Conservation (phyloP, 2,329 filamentous ascomycete genomes). For the Emericellopsis cladophorae region DNA sequence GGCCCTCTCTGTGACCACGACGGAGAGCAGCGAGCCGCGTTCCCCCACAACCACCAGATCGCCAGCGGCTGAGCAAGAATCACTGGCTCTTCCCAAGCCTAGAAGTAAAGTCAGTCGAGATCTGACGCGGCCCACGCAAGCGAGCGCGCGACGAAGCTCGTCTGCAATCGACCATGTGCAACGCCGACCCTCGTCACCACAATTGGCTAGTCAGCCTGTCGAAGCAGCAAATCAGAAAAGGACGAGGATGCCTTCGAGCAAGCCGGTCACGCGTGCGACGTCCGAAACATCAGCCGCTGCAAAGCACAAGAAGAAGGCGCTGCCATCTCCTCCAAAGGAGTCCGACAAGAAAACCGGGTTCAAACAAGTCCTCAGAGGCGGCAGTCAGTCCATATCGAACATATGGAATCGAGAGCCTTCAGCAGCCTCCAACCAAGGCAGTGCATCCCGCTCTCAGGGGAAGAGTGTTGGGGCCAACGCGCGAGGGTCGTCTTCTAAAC, state of each 20-base stretch:
- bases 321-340: not conserved
- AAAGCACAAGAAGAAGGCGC: conserved; percentile 7
- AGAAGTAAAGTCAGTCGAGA: not conserved
- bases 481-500: conserved; percentile 4
- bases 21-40: not conserved
- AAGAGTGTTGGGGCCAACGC: conserved; percentile 4
- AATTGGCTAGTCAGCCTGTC: not conserved
- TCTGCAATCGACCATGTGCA: no score
- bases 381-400: conserved; percentile 31
- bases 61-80: not conserved
- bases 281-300: conserved; percentile 16
- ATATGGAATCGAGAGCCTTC: conserved; percentile 34
- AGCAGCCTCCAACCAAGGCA: conserved; percentile 8
- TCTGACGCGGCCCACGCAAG: not conserved
- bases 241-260: conserved; percentile 20
- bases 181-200: not conserved
- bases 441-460: conserved; percentile 9
- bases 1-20: no score
- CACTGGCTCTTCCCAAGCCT: not conserved
- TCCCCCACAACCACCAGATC: not conserved
- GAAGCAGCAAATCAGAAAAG: conserved; percentile 32
- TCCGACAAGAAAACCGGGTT: conserved; percentile 32
- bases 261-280: conserved; percentile 8
- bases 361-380: conserved; percentile 38
- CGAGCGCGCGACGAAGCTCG: not conserved